A percentile compares a stretch with the other conserved stretches of the same genome.
phyloP scores from a whole-genome alignment of 306 rosid genomes.

The Heteromeles arbutifolia region DNA sequence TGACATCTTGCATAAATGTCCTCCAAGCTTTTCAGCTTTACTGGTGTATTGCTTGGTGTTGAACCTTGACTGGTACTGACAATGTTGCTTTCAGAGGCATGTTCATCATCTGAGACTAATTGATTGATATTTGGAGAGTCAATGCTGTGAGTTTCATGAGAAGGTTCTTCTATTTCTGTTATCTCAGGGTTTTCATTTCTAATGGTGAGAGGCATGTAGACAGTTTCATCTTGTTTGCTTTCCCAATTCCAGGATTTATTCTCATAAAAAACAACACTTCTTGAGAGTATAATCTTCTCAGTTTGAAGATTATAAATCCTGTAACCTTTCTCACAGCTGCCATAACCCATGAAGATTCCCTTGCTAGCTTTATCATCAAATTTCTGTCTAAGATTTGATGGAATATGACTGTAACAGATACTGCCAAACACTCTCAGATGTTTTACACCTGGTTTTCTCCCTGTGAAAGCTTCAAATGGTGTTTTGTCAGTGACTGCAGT shows the following conservation, averaged over 20 bases:
- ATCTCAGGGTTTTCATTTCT: no score
- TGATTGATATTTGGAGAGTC: no score
- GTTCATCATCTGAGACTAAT: no score
- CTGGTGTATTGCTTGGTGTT: no score
- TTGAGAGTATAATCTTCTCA: not conserved
- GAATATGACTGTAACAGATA: not conserved
- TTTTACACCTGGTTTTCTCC: not conserved
- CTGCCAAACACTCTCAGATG: not conserved
- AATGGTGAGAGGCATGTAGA: no score
- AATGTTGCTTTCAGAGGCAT: no score
- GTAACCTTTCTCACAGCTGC: not conserved
- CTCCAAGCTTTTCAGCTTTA: no score
- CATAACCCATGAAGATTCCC: not conserved
- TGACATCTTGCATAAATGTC: not conserved
- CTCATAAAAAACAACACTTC: not conserved
- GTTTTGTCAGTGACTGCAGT: not conserved
- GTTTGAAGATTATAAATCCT: not conserved
- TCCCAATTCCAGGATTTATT: not conserved
- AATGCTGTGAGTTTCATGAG: no score
- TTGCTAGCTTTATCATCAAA: not conserved
- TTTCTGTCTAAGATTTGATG: not conserved
- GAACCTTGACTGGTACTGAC: no score
- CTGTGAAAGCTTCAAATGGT: not conserved
- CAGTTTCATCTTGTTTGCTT: not conserved
- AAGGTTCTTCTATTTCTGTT: no score